Conservation (phyloP, 179 eudicot species). For the Beta lomatogona region DNA sequence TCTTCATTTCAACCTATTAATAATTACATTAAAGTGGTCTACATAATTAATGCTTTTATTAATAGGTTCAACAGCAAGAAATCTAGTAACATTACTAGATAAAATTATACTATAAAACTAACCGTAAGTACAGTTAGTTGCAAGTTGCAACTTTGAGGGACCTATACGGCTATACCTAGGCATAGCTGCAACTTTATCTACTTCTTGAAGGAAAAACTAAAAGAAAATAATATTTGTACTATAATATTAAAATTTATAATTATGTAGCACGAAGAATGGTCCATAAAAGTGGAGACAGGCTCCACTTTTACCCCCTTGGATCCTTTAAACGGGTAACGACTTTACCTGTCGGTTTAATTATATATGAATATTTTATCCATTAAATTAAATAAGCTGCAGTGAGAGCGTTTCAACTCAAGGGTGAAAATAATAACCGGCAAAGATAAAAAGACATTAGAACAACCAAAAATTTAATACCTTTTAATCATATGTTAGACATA, state of each 20-base stretch:
- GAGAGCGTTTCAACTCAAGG: background rate
- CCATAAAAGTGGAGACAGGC: constrained; percentile 22
- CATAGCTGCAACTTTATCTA: background rate
- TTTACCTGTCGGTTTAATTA: constrained; percentile 31
- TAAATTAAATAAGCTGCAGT: background rate
- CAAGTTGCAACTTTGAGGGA: too few relatives aligned
- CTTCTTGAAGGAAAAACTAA: background rate
- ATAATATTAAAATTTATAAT: background rate
- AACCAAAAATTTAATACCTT: background rate
- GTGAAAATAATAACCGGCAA: background rate
- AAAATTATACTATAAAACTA: too few relatives aligned
- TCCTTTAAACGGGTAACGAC: constrained; percentile 34
- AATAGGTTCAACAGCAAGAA: too few relatives aligned
- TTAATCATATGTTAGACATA: background rate
- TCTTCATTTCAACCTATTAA: too few relatives aligned
- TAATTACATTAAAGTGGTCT: too few relatives aligned
- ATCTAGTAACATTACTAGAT: too few relatives aligned
- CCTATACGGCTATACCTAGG: too few relatives aligned
- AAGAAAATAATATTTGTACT: too few relatives aligned
- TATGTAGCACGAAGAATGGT: constrained; percentile 1
- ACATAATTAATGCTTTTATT: too few relatives aligned
- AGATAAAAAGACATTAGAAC: background rate
- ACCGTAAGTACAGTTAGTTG: too few relatives aligned
- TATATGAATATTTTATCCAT: background rate
- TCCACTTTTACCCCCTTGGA: constrained; percentile 31